Evolutionary conservation across 116 monocot genomes (phyloP).

Genomic region (Papilionanthe hybrid): DNA sequence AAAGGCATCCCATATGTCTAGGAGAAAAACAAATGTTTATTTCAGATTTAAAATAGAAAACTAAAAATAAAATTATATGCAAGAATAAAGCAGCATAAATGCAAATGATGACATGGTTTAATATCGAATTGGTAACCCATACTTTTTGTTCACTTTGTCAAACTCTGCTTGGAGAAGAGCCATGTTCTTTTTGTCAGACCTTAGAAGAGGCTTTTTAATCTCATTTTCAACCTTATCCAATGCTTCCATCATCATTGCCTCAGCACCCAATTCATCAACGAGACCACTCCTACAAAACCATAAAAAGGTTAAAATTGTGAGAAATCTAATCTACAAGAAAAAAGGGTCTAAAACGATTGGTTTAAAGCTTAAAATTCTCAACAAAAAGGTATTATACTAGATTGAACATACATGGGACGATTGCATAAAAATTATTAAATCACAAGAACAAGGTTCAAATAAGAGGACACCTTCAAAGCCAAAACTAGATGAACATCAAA

Average conservation of each 20-base stretch:
- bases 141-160: conserved; percentile 87
- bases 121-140: conserved; percentile 18
- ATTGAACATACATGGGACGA: background rate
- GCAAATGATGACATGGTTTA: background rate
- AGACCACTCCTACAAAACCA: conserved; percentile 60
- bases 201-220: conserved; percentile 88
- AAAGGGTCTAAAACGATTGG: background rate
- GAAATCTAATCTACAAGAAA: background rate
- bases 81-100: background rate
- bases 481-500: background rate
- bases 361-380: background rate
- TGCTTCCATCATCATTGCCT: conserved; percentile 88
- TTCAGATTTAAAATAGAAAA: background rate
- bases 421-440: background rate
- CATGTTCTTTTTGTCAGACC: conserved; percentile 95
- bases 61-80: background rate
- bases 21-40: background rate
- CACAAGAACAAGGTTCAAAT: background rate
- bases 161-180: conserved; percentile 75
- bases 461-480: background rate
- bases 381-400: background rate
- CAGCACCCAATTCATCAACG: conserved; percentile 76
- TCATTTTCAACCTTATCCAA: conserved; percentile 91
- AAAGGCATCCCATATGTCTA: background rate
- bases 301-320: background rate